Conservation (phyloP, 2,329 filamentous ascomycete species). For the Fusarium cyanostomum region DNA sequence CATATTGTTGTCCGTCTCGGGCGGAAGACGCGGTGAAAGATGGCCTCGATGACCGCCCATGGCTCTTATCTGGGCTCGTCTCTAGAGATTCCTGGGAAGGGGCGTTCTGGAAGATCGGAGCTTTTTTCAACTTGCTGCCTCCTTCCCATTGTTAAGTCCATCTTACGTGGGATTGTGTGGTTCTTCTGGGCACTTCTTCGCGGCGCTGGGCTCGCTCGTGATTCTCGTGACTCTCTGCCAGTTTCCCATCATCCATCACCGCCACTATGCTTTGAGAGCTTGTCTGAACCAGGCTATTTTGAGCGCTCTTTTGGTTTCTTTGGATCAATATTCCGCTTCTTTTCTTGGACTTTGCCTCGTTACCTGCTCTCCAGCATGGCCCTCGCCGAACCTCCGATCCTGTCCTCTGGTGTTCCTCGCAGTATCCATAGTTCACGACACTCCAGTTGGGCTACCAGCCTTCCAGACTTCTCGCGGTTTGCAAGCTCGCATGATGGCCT, state of each 20-base stretch:
- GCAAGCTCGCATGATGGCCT: background rate
- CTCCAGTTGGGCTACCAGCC: conserved; percentile 48
- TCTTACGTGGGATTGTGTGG: background rate
- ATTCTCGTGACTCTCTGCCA: conserved; percentile 29
- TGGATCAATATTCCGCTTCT: conserved; percentile 49
- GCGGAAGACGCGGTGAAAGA: conserved; percentile 4
- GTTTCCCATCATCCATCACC: conserved; percentile 45
- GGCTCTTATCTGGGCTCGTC: conserved; percentile 2
- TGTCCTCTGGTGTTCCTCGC: conserved; percentile 47
- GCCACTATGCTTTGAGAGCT: conserved; percentile 52
- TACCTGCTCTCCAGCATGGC: conserved; percentile 48
- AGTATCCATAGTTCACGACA: conserved; percentile 53
- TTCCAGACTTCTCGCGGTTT: conserved; percentile 15
- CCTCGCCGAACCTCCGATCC: conserved; percentile 44
- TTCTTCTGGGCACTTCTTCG: background rate
- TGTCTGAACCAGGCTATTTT: conserved; percentile 36
- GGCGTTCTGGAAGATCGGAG: background rate
- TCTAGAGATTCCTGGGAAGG: conserved; percentile 10
- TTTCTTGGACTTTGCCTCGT: conserved; percentile 47
- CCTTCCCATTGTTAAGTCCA: conserved; percentile 4
- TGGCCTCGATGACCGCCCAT: background rate
- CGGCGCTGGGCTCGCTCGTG: background rate
- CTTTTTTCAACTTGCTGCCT: conserved; percentile 1
- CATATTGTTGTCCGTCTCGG: conserved; percentile 3
- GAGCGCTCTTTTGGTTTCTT: conserved; percentile 56